Evolutionary conservation across 2,329 filamentous ascomycete species (phyloP).

Genomic region (Aspergillus sp.): DNA sequence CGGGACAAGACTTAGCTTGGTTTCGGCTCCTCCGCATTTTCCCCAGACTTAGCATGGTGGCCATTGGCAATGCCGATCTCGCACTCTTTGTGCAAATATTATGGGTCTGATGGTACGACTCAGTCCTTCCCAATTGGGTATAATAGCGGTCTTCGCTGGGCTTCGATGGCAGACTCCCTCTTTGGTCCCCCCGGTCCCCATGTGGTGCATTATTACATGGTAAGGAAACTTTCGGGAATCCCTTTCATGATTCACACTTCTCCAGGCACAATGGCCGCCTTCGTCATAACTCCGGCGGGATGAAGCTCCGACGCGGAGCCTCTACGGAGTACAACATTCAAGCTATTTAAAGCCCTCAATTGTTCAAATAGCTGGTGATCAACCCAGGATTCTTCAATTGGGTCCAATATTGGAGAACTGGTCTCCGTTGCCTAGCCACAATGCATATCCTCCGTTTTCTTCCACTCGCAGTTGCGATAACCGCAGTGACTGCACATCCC

Average conservation of each 20-base stretch:
- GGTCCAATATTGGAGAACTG: background rate
- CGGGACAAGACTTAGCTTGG: conserved; percentile 6
- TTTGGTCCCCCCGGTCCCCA: background rate
- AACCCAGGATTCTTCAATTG: background rate
- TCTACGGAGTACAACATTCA: background rate
- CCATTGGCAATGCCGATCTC: conserved; percentile 1
- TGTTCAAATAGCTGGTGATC: background rate
- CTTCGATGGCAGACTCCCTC: background rate
- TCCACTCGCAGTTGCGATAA: conserved; percentile 2
- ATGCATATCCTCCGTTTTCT: conserved; percentile 15
- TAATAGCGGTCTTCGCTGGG: conserved; percentile 1
- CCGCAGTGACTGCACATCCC: conserved; percentile 1
- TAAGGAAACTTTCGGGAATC: background rate
- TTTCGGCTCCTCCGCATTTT: conserved; percentile 12
- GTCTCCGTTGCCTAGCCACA: background rate
- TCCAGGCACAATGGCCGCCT: background rate
- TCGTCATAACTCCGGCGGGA: conserved; percentile 15
- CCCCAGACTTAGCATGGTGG: conserved; percentile 4
- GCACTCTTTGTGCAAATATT: background rate
- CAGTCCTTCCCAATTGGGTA: conserved; percentile 3
- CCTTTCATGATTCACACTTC: background rate
- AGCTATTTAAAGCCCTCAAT: conserved; percentile 6
- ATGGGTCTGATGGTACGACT: background rate
- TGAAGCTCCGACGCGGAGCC: conserved; percentile 3
- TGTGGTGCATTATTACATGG: background rate